Percentiles rank a stretch among this genome's conserved stretches.
Conservation (phyloP, 2,329 filamentous ascomycete genomes). For the Didymella lethalis region DNA sequence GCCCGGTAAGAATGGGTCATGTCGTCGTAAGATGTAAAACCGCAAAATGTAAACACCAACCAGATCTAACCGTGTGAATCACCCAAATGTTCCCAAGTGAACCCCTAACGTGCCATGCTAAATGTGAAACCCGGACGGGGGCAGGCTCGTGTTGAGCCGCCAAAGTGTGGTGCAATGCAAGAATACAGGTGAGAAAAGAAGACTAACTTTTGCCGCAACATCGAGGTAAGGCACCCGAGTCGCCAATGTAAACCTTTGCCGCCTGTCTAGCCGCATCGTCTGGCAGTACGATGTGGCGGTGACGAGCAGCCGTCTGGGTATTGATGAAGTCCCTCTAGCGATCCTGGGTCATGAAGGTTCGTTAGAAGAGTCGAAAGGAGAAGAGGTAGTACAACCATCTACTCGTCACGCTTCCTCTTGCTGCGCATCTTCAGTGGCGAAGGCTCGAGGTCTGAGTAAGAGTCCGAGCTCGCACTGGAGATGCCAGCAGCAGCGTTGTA, state of each 20-base stretch:
- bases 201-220: slow-evolving; percentile 39
- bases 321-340: slow-evolving; percentile 33
- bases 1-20: slow-evolving; percentile 40
- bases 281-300: slow-evolving; percentile 44
- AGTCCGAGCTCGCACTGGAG: slow-evolving; percentile 47
- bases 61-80: slow-evolving; percentile 37
- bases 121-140: slow-evolving; percentile 31
- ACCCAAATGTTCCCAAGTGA: slow-evolving; percentile 24
- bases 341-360: slow-evolving; percentile 48
- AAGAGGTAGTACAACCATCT: slow-evolving; percentile 39
- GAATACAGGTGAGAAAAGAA: slow-evolving; percentile 39
- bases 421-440: slow-evolving; percentile 64
- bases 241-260: slow-evolving; percentile 36
- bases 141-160: slow-evolving; percentile 22
- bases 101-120: slow-evolving; percentile 36
- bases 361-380: slow-evolving; percentile 39
- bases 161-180: slow-evolving; percentile 37
- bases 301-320: slow-evolving; percentile 35
- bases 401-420: slow-evolving; percentile 77
- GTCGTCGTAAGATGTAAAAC: slow-evolving; percentile 42
- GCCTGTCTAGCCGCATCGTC: slow-evolving; percentile 46
- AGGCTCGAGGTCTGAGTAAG: slow-evolving; percentile 51
- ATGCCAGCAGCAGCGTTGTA: slow-evolving; percentile 50
- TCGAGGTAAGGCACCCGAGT: slow-evolving; percentile 25
- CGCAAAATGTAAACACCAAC: slow-evolving; percentile 39